These are phyloP conservation scores for Simplicillium aogashimaense DNA, from an alignment of 2,329 filamentous ascomycete species.

Conservation along the genomic window DNA sequence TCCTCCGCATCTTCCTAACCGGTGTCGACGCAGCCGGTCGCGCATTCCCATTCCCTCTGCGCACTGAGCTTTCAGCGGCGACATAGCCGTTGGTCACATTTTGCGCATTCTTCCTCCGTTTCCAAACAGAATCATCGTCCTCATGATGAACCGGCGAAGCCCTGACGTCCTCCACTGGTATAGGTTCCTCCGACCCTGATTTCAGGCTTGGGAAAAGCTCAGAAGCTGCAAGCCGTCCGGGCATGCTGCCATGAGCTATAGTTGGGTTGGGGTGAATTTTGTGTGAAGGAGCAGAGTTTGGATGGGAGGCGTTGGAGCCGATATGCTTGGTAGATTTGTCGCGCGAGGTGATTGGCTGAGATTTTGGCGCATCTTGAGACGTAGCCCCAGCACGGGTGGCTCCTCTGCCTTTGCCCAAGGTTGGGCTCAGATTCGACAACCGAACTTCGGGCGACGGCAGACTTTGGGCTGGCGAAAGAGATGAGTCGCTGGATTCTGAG, in stretches of 20 bases:
- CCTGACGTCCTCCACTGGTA: constrained; percentile 10
- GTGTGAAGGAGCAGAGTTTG: constrained; percentile 20
- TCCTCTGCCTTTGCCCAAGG: neutral
- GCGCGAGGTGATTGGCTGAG: constrained; percentile 29
- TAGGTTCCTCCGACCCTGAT: constrained; percentile 4
- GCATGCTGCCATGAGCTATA: constrained; percentile 24
- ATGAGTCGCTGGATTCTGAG: constrained; percentile 31
- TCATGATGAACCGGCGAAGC: constrained; percentile 15
- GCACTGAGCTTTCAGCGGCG: constrained; percentile 27
- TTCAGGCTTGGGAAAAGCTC: constrained; percentile 21
- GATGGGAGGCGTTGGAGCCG: constrained; percentile 25
- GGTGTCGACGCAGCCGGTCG: constrained; percentile 19
- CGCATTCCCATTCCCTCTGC: constrained; percentile 16
- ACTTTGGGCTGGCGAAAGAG: constrained; percentile 28
- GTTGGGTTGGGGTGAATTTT: constrained; percentile 4
- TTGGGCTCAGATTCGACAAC: neutral
- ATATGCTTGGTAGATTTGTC: constrained; percentile 26
- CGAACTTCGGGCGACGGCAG: constrained; percentile 25
- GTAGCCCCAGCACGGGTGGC: neutral
- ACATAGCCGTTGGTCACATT: constrained; percentile 25
- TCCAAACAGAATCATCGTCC: constrained; percentile 21
- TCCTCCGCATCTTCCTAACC: constrained; percentile 20
- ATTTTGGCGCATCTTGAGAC: constrained; percentile 6
- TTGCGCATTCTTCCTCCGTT: constrained; percentile 25
- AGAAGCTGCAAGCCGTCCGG: constrained; percentile 24